phyloP scores from a whole-genome alignment of 176 grass and related monocot species.

The bread wheat (Triticum aestivum) region IWGSC_CS_RefSeq_v2.1 NC_057805.1:500962025-500962524 shows the following conservation, averaged over 20 bases:
- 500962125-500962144: conserved; percentile 93
- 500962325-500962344: neutral
- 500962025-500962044: conserved; percentile 77
- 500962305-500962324: neutral
- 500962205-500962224: neutral
- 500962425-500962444: neutral
- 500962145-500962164: conserved; percentile 75
- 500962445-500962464: neutral
- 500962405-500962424: neutral
- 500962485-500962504: neutral
- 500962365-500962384: neutral
- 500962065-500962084: conserved; percentile 84
- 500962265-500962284: neutral
- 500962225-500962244: neutral
- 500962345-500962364: neutral
- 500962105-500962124: conserved; percentile 63
- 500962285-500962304: neutral
- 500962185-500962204: neutral
- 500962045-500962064: conserved; percentile 57
- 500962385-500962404: neutral
- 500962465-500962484: neutral
- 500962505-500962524: neutral
- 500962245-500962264: neutral
- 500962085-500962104: conserved; percentile 59
- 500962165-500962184: conserved; percentile 76